Base-by-base conservation (phyloP, 495 filamentous ascomycete species). In the Neurospora sp. region DNA sequence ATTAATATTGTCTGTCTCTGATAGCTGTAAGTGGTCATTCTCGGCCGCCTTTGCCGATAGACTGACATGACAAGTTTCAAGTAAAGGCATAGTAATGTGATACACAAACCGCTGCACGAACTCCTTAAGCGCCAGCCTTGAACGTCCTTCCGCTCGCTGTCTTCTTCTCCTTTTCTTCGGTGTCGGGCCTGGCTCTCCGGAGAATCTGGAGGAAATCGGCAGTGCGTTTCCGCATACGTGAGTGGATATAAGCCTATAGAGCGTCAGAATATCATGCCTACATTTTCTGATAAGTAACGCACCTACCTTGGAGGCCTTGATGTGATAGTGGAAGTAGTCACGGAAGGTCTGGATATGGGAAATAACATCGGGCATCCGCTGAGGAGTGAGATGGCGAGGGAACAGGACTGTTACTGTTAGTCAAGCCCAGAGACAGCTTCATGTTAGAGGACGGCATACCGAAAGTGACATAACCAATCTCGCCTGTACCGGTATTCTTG, bases 301-400 rank as follows among this genome's bases (percentile, higher is more conserved):
- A 72, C 73, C 20, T 48, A 77, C 77, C 78, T 81, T 98, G 69
- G 95, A 97, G 38, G 96, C 96, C 84, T 99, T 99, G 85, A 99
- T 99, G 83, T 99, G 96, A 82, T 99, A 99, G 82, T 99, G 96
- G 87, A 99, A 99, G 82, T 99, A 98, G 78, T 98, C 96, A 73
- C 96, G 92, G 92, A 99, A 99, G 20, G 95, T 99, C 84, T 99
- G 96, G 77, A 99, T 97, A 79, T 99, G 96, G 44, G 94, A 97
- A 77, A 99, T 98, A 80, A 93, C 95, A 73, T 98, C 95, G 69
- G 93, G 91, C 83, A 96, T 90, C 78, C 93, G 89, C 82, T 97
- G 94, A 4, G 88, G 89, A 5, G 94, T 96, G 72, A 99, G 86
- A 81, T 99, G 96, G 73, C 96, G 89, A 37, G 96, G 96, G 86